Conservation (phyloP, 306 rosid species). For the Rosa lucieae region DNA sequence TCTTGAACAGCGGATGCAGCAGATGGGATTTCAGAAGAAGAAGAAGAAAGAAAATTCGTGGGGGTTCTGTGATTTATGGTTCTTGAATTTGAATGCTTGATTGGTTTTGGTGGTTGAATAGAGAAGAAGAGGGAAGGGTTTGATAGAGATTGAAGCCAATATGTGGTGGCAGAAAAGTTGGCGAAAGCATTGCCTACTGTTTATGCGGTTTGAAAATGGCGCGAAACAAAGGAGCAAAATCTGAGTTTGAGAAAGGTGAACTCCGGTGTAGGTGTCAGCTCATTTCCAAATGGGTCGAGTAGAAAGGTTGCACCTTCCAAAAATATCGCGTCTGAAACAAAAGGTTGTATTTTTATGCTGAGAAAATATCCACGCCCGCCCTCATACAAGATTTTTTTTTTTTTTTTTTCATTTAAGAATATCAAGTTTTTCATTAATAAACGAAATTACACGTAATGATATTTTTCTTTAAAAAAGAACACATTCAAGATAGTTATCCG, state of each 20-base stretch:
- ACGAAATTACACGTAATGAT: too few species aligned
- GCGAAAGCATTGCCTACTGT: slow-evolving; percentile 40
- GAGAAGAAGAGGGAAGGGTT: slow-evolving; percentile 25
- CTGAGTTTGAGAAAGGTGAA: not conserved
- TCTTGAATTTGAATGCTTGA: slow-evolving; percentile 21
- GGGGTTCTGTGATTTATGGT: not conserved
- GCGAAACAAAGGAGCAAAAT: not conserved
- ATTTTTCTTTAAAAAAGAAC: too few species aligned
- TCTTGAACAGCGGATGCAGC: slow-evolving; percentile 1
- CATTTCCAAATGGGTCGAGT: not conserved
- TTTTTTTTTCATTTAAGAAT: too few species aligned
- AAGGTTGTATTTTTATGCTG: too few species aligned
- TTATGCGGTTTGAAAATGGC: slow-evolving; percentile 16
- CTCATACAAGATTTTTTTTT: too few species aligned
- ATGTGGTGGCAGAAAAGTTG: slow-evolving; percentile 29
- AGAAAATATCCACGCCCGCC: too few species aligned
- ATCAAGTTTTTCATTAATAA: too few species aligned
- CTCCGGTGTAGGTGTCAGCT: not conserved
- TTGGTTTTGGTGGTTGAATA: slow-evolving; percentile 13
- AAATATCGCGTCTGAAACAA: not conserved
- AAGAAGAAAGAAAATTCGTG: slow-evolving; percentile 2
- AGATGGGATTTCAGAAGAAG: not conserved
- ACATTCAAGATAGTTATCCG: too few species aligned
- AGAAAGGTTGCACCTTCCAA: not conserved
- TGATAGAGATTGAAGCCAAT: slow-evolving; percentile 18